These are phyloP conservation scores for Anacardium occidentale DNA, from an alignment of 345 rosid genomes.

Conservation along the genomic window DNA sequence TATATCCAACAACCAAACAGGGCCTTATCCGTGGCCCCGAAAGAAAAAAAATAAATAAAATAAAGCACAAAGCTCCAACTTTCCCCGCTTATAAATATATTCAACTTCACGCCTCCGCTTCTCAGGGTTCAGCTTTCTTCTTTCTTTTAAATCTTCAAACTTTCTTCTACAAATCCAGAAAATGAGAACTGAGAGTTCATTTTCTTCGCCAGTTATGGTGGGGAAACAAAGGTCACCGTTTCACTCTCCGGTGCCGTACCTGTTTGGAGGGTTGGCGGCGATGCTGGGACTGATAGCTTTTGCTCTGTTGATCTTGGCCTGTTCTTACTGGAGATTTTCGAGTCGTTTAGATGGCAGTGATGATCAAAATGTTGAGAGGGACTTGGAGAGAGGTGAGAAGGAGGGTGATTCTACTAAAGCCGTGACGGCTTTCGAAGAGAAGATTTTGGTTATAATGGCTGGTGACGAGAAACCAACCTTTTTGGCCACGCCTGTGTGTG, in stretches of 20 bases:
- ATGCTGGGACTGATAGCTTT: conserved; percentile 75
- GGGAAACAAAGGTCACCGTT: conserved; percentile 55
- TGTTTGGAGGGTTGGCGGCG: conserved; percentile 77
- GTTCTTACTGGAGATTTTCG: conserved; percentile 65
- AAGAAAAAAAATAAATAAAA: no score
- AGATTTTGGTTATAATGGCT: conserved; percentile 68
- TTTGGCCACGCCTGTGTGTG: conserved; percentile 59
- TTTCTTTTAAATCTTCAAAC: not conserved
- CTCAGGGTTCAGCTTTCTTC: conserved; percentile 19
- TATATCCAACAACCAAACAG: conserved; percentile 9
- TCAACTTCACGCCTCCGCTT: not conserved
- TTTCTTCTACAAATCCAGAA: not conserved
- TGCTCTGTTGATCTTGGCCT: conserved; percentile 71
- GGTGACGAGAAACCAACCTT: conserved; percentile 67
- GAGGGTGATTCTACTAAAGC: conserved; percentile 32
- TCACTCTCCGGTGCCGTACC: conserved; percentile 80
- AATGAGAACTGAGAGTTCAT: conserved; percentile 29
- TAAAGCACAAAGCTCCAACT: not conserved
- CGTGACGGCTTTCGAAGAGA: conserved; percentile 49
- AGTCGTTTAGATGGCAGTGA: conserved; percentile 33
- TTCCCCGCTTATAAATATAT: conserved; percentile 34
- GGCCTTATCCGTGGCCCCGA: conserved; percentile 28
- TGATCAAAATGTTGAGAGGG: conserved; percentile 16
- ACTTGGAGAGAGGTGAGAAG: conserved; percentile 44
- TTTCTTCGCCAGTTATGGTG: conserved; percentile 21